Conservation (phyloP, 108 stramenopile genomes). For the Fragilaria radians region DNA sequence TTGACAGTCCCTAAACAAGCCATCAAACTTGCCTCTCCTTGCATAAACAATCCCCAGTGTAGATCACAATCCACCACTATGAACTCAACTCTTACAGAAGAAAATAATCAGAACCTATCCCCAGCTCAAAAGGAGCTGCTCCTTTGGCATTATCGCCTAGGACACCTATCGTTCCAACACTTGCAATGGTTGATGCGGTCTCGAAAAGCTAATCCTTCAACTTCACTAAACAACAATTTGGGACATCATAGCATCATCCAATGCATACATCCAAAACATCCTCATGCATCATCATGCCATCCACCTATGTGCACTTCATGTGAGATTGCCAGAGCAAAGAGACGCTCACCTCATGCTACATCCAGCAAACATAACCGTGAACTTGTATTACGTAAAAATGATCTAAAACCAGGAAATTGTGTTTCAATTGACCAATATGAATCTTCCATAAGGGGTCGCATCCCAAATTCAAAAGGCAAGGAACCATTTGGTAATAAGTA, state of each 20-base stretch:
- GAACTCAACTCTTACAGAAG: not conserved
- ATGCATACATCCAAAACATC: not conserved
- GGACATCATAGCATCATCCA: not conserved
- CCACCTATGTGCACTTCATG: slow-evolving; percentile 2
- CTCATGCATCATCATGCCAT: not conserved
- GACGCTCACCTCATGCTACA: not conserved
- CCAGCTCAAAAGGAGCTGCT: slow-evolving; percentile 21
- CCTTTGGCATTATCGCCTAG: slow-evolving; percentile 15
- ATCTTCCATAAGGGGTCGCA: slow-evolving; percentile 19
- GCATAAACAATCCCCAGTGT: not conserved
- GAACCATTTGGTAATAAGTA: slow-evolving; percentile 7
- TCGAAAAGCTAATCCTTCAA: not conserved
- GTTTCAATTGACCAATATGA: slow-evolving; percentile 14
- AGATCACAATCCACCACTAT: not conserved
- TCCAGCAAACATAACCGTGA: not conserved
- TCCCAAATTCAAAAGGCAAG: slow-evolving; percentile 10
- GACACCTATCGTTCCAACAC: slow-evolving; percentile 10
- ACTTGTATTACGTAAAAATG: not conserved
- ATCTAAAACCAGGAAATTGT: not conserved
- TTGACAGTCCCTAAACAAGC: not conserved
- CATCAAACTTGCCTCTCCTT: not conserved
- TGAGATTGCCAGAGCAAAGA: not conserved
- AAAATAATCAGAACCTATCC: slow-evolving; percentile 18
- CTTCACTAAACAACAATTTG: not conserved
- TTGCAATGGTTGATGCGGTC: slow-evolving; percentile 1